Base-by-base conservation (phyloP, 192 early-diverging fungal species). In the Podochytrium sp. region DNA sequence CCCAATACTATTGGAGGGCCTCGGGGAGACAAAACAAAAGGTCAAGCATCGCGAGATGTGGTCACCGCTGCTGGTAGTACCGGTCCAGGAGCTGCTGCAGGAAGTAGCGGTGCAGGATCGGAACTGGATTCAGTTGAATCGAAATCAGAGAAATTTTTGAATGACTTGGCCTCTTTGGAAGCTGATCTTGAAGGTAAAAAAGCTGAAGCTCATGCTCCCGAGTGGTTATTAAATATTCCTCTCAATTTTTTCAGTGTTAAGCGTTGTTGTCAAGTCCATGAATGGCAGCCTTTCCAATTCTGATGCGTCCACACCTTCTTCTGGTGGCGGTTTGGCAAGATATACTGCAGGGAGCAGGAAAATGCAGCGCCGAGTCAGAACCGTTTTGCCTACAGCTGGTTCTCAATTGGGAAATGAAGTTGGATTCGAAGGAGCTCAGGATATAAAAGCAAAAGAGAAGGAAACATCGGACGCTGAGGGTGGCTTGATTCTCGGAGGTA, bases 141-240 rank as follows among this genome's bases (percentile, higher is more conserved):
- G 6, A 38, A 70, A 12, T 75, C 79, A 16, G 77, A 79, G 33
- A 71, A 66, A 18, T 84, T 82, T 57, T 79, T 84, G 65, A 76
- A 84, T 37, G 78, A 87, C 40, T 60, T 87, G 2, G 72, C 79
- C 2, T 63, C 70, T 32, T 53, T 87, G 52, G 85, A 87, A 42
- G 59, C 80, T 27, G 82, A 87, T 43, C 67, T 87, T 0, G 85
- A 87, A 63, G n/a, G n/a, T n/a, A n/a, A n/a, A n/a, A n/a, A n/a
- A n/a, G n/a, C n/a, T n/a, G n/a, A n/a, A n/a, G n/a, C n/a, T n/a
- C n/a, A n/a, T n/a, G n/a, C n/a, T n/a, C n/a, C n/a, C n/a, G n/a
- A n/a, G n/a, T n/a, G n/a, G n/a, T n/a, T n/a, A n/a, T n/a, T n/a
- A n/a, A n/a, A n/a, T n/a, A n/a, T n/a, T n/a, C n/a, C n/a, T n/a